Conservation (phyloP, 306 rosid genomes). For the Inga laurina region DNA sequence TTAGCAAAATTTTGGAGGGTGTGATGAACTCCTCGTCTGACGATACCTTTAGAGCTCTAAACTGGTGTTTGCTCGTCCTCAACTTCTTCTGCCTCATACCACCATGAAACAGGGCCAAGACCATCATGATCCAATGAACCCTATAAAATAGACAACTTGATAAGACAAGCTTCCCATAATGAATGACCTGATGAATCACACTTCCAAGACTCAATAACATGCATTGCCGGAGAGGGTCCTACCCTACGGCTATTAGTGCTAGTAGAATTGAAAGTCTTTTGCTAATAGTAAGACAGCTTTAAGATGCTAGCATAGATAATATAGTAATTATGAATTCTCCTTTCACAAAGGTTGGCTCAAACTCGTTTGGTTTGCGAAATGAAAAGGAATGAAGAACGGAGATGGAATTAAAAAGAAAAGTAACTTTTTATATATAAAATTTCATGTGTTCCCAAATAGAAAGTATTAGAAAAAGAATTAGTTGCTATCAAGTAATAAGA, state of each 20-base stretch:
- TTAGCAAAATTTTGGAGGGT: background rate
- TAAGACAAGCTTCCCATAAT: background rate
- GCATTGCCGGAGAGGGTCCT: background rate
- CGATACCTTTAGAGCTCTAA: background rate
- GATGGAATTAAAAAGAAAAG: background rate
- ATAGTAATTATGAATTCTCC: background rate
- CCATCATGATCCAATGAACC: constrained; percentile 29
- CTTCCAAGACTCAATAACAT: background rate
- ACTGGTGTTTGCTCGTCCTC: background rate
- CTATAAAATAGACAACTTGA: background rate
- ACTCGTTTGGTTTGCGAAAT: background rate
- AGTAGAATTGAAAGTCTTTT: background rate
- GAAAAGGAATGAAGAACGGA: background rate
- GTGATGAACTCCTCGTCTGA: background rate
- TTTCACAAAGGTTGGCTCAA: background rate
- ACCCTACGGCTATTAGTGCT: background rate
- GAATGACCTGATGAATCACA: background rate
- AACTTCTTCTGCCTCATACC: constrained; percentile 15
- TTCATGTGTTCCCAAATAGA: background rate
- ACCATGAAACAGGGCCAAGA: constrained; percentile 31
- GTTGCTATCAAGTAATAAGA: background rate
- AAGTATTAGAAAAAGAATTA: background rate
- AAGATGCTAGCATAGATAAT: background rate
- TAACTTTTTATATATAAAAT: background rate
- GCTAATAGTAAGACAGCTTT: background rate